These are phyloP conservation scores for Asterophora parasitica DNA, from an alignment of 768 basidiomycete genomes.

Conservation along the genomic window DNA sequence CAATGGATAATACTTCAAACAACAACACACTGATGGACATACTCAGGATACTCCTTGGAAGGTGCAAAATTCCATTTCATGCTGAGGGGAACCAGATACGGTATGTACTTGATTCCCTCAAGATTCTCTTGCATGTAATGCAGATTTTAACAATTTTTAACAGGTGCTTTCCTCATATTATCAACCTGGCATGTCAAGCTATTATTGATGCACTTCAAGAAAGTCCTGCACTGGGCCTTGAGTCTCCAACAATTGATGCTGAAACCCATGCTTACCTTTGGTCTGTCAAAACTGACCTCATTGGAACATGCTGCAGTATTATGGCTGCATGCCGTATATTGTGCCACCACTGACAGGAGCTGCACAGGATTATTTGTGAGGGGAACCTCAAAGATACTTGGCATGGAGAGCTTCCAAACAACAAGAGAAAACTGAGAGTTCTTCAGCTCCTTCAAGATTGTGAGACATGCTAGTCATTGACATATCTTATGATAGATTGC, in stretches of 20 bases:
- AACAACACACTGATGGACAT: conserved; percentile 28
- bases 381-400: conserved; percentile 20
- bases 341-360: conserved; percentile 23
- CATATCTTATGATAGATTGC: conserved; percentile 29
- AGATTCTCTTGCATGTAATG: too few species aligned
- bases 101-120: neutral
- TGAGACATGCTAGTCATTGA: conserved; percentile 33
- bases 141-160: neutral
- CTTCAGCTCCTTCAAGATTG: conserved; percentile 27
- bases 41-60: conserved; percentile 13
- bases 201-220: conserved; percentile 14
- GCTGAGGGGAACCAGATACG: conserved; percentile 16
- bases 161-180: conserved; percentile 25
- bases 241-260: neutral
- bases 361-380: conserved; percentile 20
- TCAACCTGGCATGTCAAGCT: conserved; percentile 24
- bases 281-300: conserved; percentile 21
- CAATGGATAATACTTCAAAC: conserved; percentile 34
- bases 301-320: conserved; percentile 20
- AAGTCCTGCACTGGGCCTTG: conserved; percentile 8
- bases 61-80: conserved; percentile 13
- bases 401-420: conserved; percentile 1
- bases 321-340: conserved; percentile 27
- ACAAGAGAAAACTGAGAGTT: conserved; percentile 7
- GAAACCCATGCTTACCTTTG: conserved; percentile 10